These are phyloP conservation scores for Torrubiella hemipterigena DNA, from an alignment of 2,329 filamentous ascomycete species.

Conservation along the genomic window DNA sequence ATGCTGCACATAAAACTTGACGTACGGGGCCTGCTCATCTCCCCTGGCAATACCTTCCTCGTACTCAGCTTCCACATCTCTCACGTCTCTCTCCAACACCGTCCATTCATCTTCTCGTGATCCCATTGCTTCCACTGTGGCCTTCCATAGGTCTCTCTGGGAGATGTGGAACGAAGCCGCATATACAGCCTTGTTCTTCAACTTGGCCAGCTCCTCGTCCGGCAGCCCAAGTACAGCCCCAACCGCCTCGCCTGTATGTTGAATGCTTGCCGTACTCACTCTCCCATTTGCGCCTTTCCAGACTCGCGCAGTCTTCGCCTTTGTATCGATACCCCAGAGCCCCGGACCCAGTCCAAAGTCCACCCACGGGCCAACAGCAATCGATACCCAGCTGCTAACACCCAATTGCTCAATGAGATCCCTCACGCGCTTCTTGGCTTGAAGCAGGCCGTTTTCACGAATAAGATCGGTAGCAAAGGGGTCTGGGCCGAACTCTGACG, in stretches of 20 bases:
- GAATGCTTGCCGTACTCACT: constrained; percentile 16
- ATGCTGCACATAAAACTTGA: constrained; percentile 15
- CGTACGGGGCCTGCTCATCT: too few species aligned
- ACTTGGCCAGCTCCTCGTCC: constrained; percentile 14
- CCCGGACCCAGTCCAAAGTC: constrained; percentile 17
- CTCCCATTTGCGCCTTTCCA: constrained; percentile 16
- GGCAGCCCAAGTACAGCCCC: constrained; percentile 21
- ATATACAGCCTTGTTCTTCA: constrained; percentile 18
- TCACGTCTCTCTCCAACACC: constrained; percentile 5
- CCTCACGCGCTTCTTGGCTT: constrained; percentile 13
- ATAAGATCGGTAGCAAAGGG: constrained; percentile 11
- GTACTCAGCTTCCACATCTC: too few species aligned
- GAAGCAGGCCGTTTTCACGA: constrained; percentile 11
- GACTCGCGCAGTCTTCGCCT: constrained; percentile 15
- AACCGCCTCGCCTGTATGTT: constrained; percentile 20
- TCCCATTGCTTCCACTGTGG: constrained; percentile 16
- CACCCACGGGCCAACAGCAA: constrained; percentile 20
- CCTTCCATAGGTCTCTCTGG: constrained; percentile 17
- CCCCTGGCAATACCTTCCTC: too few species aligned
- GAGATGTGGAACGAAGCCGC: constrained; percentile 19
- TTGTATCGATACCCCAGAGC: constrained; percentile 18
- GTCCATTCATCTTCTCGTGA: constrained; percentile 16
- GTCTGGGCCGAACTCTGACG: constrained; percentile 19
- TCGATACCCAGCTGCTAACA: constrained; percentile 13
- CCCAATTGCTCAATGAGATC: constrained; percentile 17